Evolutionary conservation across 805 yeast species (phyloP), one percentile per base, ranked within the genome.

Genomic region (Monosporozyma servazzii): DNA sequence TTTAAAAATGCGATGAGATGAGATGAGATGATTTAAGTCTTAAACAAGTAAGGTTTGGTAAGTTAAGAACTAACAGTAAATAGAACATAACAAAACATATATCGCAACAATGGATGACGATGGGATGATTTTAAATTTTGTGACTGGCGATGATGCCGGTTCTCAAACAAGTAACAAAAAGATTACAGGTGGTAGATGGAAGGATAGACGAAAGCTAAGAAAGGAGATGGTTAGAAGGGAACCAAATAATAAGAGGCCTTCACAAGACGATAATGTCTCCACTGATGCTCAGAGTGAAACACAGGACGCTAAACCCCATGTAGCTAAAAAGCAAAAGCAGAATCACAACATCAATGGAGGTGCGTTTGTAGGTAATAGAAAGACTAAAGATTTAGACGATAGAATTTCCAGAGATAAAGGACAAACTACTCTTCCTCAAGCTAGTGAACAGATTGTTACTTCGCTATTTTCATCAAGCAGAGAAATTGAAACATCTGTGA

Each of bases 401-500:
- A 42, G 47, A 11, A 13, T 52, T 5, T 13, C 50, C n/a, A 17
- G 25, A 10, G 49, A 51, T 36, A 36, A 45, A 11, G 17, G 23
- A 3, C 30, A 20, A 21, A 27, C 29, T n/a, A 29, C 50, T 21
- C 48, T 49, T 27, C 48, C 51, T 18, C 61, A 57, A 17, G 54
- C 53, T 0, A 55, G 55, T 45, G 48, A 60, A 56, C 81, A 91
- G 8, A 81, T 82, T 58, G 88, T 91, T 2, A 87, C 97, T 0
- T 91, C 97, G 1, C 71, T 91, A 49, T 91, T 91, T 73, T 78
- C 90, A 0, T 78, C 85, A 1, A 81, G 83, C 55, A 80, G 84
- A 7, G 83, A 76, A 45, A 71, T 78, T 33, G 60, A 66, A 9
- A 61, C 66, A 0, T 51, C 62, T n/a, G 59, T 54, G 2, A 64